phyloP scores from a whole-genome alignment of 345 rosid genomes.

The Eucalyptus brandiana region DNA sequence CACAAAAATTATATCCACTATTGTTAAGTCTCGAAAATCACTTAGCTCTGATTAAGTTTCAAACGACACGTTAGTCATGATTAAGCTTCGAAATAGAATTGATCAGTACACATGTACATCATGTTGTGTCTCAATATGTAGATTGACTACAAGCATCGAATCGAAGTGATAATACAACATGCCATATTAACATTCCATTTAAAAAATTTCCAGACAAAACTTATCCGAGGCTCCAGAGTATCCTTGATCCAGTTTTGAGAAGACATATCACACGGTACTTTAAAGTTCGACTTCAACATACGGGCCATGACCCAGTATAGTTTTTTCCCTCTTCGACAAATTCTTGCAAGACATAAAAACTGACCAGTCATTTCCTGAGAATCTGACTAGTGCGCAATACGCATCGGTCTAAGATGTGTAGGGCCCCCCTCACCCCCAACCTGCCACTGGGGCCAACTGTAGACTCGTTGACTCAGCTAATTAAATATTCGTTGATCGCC shows the following conservation, averaged over 20 bases:
- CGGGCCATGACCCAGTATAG: background rate
- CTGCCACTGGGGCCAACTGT: background rate
- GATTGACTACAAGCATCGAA: background rate
- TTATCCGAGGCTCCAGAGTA: too few species aligned
- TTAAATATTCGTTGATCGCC: background rate
- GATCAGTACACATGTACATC: background rate
- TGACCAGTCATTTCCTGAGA: too few species aligned
- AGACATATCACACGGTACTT: background rate
- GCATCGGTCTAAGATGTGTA: too few species aligned
- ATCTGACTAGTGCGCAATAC: too few species aligned
- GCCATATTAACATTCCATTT: background rate
- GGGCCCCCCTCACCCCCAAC: background rate
- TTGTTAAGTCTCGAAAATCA: background rate
- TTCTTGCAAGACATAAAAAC: background rate
- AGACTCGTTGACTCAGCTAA: background rate
- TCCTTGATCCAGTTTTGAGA: background rate
- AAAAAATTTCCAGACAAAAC: too few species aligned
- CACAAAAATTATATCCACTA: background rate
- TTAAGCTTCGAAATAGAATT: background rate
- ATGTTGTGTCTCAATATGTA: background rate
- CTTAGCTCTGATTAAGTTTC: accelerated
- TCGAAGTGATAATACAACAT: background rate
- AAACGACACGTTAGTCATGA: accelerated
- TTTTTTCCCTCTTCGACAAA: background rate
- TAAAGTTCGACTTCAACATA: background rate